Evolutionary conservation across 202 grass and related monocot species (phyloP), one percentile per base, ranked within the genome.

Genomic region (Hordeum pubiflorum): DNA sequence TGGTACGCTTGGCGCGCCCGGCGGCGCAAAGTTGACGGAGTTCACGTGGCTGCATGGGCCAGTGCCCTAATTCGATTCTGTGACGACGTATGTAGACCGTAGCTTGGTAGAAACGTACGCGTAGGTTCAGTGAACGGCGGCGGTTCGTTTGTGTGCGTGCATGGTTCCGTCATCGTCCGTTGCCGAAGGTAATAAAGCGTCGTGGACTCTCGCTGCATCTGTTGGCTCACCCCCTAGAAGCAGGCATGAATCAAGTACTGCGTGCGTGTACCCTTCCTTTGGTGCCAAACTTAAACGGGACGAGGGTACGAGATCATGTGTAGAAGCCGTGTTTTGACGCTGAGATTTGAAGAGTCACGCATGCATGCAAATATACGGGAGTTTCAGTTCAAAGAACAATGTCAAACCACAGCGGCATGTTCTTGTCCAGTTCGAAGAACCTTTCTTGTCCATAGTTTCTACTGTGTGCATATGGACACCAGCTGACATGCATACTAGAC

Each of bases 1-100:
- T n/a, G 15, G 50, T 69, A 87, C 75, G 75, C 80, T 75, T 79
- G 86, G 80, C 40, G 37, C 6, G 6, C 14, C 20, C 44, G 43
- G 80, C 66, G 41, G 41, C n/a, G 15, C 38, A 11, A 68, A 54
- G 2, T 24, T 55, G 70, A 56, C 58, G 74, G 26, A 27, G 27
- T 66, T 82, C 74, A 87, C 86, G 52, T 75, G 81, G 39, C 13
- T 1, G 23, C 48, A 57, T 69, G 63, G 21, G 15, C 46, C 46
- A 0, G 12, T 44, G 41, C 10, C 11, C 41, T 44, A 10, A 40
- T 40, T 41, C 10, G 40, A 41, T 41, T 41, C 2, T 32, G 31
- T 32, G 31, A 32, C 31, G 31, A 32, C 31, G 31, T 32, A 4
- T 32, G 31, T 32, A 32, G 31, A 32, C 36, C 18, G 27, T 29